Percentiles rank a stretch among this genome's conserved stretches.
These are phyloP conservation scores for Echium plantagineum DNA, from an alignment of 257 asterid species.

Conservation along the genomic window DNA sequence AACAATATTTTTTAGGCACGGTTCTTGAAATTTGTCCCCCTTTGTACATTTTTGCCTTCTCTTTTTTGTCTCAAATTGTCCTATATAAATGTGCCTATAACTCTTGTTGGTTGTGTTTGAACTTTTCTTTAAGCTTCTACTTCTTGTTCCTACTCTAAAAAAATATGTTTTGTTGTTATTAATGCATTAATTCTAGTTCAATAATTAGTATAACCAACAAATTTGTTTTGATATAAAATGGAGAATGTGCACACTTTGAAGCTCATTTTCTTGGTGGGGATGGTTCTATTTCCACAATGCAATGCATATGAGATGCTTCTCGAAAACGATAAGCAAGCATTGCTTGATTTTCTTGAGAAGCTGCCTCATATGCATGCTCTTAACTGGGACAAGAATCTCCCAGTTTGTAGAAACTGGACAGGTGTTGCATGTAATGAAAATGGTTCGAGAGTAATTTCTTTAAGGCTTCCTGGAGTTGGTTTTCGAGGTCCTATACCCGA, in stretches of 20 bases:
- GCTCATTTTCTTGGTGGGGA: conserved; percentile 26
- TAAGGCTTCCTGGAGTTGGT: conserved; percentile 82
- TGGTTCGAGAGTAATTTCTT: conserved; percentile 51
- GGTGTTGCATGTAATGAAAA: conserved; percentile 59
- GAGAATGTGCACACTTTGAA: conserved; percentile 14
- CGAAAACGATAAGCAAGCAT: conserved; percentile 57
- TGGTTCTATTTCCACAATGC: conserved; percentile 18
- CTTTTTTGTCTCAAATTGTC: background rate
- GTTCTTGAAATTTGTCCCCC: conserved; percentile 37
- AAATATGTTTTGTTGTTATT: conserved; percentile 5
- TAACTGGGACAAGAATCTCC: conserved; percentile 40
- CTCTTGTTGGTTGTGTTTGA: conserved; percentile 2
- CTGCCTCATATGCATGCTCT: conserved; percentile 43
- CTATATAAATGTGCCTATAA: background rate
- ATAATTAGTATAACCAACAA: background rate
- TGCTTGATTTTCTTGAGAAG: conserved; percentile 47
- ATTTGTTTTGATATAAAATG: conserved; percentile 26
- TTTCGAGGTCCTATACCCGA: conserved; percentile 66
- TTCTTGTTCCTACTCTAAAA: background rate
- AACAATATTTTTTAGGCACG: conserved; percentile 36
- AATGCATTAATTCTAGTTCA: background rate
- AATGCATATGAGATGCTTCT: conserved; percentile 23
- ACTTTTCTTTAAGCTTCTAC: conserved; percentile 17
- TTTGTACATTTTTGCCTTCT: conserved; percentile 11
- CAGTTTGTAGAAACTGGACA: conserved; percentile 67